Evolutionary conservation across 306 rosid species (phyloP), one percentile per base, ranked within the genome.

Genomic region (Betula pendula): DNA sequence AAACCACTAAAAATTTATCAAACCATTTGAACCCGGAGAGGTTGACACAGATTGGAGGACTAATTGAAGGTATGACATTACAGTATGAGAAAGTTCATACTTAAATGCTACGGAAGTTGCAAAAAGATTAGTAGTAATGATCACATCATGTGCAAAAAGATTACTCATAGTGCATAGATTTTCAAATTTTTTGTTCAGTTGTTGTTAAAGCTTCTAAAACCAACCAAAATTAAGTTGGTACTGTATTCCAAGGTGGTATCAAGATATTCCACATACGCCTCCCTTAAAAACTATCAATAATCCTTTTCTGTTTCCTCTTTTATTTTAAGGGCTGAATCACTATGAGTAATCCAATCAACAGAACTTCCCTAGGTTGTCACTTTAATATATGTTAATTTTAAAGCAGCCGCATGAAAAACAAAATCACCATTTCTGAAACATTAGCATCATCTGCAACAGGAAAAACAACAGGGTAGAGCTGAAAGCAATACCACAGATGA

Each of bases 401-500:
- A 55, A 55, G 12, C 13, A 55, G 63, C 8, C 0, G 31, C 31
- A 55, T 20, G 33, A 22, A 55, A 20, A 7, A 38, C 42, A 6
- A 3, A 49, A 16, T 55, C 63, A 55, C 31, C 0, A 52, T 52
- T n/a, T 52, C 27, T 22, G 63, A 22, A 55, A 24, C 13, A 31
- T 31, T 15, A 16, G 44, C 22, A 3, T 19, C 68, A 31, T 62
- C 68, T 38, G 5, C 42, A 47, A 74, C 77, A 55, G 72, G 66
- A 78, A 59, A 56, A 65, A 66, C 58, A 75, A 60, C 62, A 24
- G 59, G 58, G 72, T 38, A 27, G 47, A 44, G 60, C 53, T 50
- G 25, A 62, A 74, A 78, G 71, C 51, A 79, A 75, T 92, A 94
- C 97, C 97, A 87, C 94, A 14, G 93, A 71, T 33, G 98, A 94